These are phyloP conservation scores for Calendula officinalis DNA, from an alignment of 129 eudicot species.

Conservation along the genomic window DNA sequence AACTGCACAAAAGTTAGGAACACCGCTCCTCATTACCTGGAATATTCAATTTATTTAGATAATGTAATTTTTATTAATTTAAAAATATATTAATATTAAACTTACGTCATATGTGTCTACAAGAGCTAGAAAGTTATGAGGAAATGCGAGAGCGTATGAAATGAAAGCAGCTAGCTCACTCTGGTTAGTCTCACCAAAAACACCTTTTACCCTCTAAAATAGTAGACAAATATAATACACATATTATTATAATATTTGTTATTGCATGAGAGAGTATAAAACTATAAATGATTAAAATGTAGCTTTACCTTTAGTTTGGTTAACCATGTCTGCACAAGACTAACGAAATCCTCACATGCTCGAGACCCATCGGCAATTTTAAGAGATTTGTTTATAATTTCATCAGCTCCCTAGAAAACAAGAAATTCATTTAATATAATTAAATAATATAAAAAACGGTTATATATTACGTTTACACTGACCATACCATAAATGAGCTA, in stretches of 20 bases:
- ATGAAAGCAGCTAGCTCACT: slow-evolving; percentile 94
- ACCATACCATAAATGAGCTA: slow-evolving; percentile 73
- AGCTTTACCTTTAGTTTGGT: slow-evolving; percentile 72
- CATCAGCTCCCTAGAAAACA: slow-evolving; percentile 77
- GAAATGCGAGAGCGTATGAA: slow-evolving; percentile 94
- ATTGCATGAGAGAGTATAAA: too few species aligned
- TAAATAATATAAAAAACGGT: neutral
- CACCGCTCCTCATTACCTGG: slow-evolving; percentile 90
- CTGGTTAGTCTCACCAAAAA: slow-evolving; percentile 84
- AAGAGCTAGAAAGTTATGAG: slow-evolving; percentile 83
- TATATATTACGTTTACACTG: neutral
- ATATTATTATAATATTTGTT: neutral
- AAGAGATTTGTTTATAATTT: slow-evolving; percentile 76
- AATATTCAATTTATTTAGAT: too few species aligned
- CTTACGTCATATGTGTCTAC: slow-evolving; percentile 99
- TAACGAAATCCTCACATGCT: slow-evolving; percentile 72
- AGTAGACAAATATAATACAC: neutral
- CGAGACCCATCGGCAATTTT: slow-evolving; percentile 66
- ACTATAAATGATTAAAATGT: too few species aligned
- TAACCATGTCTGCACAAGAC: slow-evolving; percentile 77
- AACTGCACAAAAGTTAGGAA: slow-evolving; percentile 98
- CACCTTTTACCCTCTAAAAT: slow-evolving; percentile 66
- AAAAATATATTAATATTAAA: neutral
- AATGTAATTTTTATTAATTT: too few species aligned
- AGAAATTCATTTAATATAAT: neutral